A percentile compares a stretch with the other conserved stretches of the same genome.
phyloP scores from a whole-genome alignment of 495 filamentous ascomycete genomes.

The Pyrenula massariospora region DNA sequence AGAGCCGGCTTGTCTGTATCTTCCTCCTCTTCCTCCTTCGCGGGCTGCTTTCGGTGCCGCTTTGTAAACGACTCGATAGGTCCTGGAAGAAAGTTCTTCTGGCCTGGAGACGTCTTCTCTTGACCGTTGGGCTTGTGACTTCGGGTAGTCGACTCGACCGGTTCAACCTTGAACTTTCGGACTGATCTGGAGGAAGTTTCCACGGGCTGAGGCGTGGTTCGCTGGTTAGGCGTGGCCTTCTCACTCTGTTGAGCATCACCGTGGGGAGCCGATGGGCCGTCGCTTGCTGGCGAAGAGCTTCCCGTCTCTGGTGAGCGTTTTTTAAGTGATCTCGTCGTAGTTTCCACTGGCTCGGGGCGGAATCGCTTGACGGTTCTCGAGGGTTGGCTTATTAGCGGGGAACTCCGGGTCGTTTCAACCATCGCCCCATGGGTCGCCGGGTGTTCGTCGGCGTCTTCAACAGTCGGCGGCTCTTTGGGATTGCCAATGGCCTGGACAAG shows the following conservation, averaged over 20 bases:
- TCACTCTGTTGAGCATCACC: conserved; percentile 22
- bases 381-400: background rate
- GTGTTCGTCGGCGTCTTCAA: background rate
- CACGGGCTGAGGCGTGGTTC: conserved; percentile 53
- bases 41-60: conserved; percentile 1
- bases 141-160: conserved; percentile 21
- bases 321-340: conserved; percentile 32
- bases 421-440: background rate
- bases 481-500: too few relatives aligned
- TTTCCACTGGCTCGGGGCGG: conserved; percentile 48
- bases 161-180: conserved; percentile 34
- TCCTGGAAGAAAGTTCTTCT: conserved; percentile 14
- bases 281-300: conserved; percentile 28
- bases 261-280: background rate
- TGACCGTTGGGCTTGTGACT: conserved; percentile 1
- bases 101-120: conserved; percentile 13
- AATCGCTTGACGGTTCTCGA: conserved; percentile 25
- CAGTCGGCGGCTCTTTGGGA: background rate
- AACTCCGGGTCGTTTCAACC: background rate
- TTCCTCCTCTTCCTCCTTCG: conserved; percentile 2
- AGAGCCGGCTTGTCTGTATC: conserved; percentile 1
- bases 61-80: conserved; percentile 20
- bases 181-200: conserved; percentile 53
- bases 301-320: conserved; percentile 25
- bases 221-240: conserved; percentile 22